These are phyloP conservation scores for Colletotrichum magnum DNA, from an alignment of 2,329 filamentous ascomycete genomes.

Conservation along the genomic window DNA sequence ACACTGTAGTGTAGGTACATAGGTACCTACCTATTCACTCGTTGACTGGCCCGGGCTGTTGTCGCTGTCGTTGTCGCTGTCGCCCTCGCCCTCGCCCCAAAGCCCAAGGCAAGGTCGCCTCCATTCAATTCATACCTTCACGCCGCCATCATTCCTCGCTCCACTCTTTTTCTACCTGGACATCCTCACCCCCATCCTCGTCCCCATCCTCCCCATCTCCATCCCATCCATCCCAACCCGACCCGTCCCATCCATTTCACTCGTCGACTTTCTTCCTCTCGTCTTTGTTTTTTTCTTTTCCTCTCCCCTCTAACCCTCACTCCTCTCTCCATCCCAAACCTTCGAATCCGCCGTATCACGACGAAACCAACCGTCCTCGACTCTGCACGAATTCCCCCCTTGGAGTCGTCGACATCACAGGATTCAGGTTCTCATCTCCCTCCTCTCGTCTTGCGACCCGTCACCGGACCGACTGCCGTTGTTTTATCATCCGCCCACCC, in stretches of 20 bases:
- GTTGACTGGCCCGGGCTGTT: too few relatives aligned
- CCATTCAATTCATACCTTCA: slow-evolving; percentile 19
- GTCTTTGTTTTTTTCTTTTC: slow-evolving; percentile 10
- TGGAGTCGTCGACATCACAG: slow-evolving; percentile 36
- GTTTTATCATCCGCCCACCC: not conserved
- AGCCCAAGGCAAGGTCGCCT: slow-evolving; percentile 11
- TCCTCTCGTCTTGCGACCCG: not conserved
- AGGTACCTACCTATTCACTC: too few relatives aligned
- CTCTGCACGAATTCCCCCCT: slow-evolving; percentile 20
- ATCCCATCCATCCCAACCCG: slow-evolving; percentile 33
- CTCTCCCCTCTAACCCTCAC: slow-evolving; percentile 14
- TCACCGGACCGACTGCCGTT: slow-evolving; percentile 22
- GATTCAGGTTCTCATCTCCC: slow-evolving; percentile 36
- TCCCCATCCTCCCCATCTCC: slow-evolving; percentile 34
- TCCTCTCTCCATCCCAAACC: slow-evolving; percentile 24
- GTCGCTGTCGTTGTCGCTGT: too few relatives aligned
- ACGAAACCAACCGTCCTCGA: slow-evolving; percentile 33
- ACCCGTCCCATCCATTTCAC: slow-evolving; percentile 37
- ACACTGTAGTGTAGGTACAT: too few relatives aligned
- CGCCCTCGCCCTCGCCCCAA: too few relatives aligned
- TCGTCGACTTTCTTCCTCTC: slow-evolving; percentile 34
- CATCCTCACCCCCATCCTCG: slow-evolving; percentile 29
- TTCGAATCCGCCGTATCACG: slow-evolving; percentile 40
- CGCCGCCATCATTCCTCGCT: slow-evolving; percentile 40
- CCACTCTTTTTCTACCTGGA: slow-evolving; percentile 20